Base-by-base conservation (phyloP, 1,139 yeast genomes). In the Suhomyces bokatorum region DNA sequence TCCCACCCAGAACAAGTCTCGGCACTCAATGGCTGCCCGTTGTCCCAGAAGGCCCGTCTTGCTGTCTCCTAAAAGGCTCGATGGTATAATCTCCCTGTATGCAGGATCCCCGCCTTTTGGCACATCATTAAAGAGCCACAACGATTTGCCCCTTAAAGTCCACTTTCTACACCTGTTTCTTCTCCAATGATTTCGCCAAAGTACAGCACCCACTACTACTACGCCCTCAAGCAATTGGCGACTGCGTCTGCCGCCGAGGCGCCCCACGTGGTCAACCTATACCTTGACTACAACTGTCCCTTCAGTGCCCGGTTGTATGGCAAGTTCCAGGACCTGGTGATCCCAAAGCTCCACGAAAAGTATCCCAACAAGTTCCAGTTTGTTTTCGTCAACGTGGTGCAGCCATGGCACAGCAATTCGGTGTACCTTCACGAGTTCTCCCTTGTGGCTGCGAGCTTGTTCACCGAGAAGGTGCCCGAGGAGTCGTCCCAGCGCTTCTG, bases 381-480 rank as follows among this genome's bases (percentile, higher is more conserved):
- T 47, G 76, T 78, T 4, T 75, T 78, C 59, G 75, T 84, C 50
- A 83, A 86, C 54, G 89, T 84, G 30, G 72, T 85, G 32, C 96
- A 88, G 64, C 93, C 95, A 52, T 88, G 96, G 96, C 96, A 88
- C 60, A 83, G 93, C 28, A 77, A 80, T 43, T 83, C 91, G 1
- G 76, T 78, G 9, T 67, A 80, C 39, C 71, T 83, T 37, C 83
- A 85, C 58, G 97, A 89, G 57, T 86, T 87, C 36, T 77, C 86
- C 0, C 64, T 89, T 37, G 93, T 84, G 0, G 83, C 85, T 28
- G 85, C 87, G 10, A 69, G 72, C 46, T 62, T 83, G 40, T 75
- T 76, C 26, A 83, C 90, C 9, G 74, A 69, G 6, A 39, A 50
- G 32, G 45, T 35, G 12, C 54, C 45, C 8, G 58, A 52, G 10